Percentiles rank a stretch among this genome's conserved stretches.
phyloP scores from a whole-genome alignment of 306 rosid species.

The Erythrophleum fordii region DNA sequence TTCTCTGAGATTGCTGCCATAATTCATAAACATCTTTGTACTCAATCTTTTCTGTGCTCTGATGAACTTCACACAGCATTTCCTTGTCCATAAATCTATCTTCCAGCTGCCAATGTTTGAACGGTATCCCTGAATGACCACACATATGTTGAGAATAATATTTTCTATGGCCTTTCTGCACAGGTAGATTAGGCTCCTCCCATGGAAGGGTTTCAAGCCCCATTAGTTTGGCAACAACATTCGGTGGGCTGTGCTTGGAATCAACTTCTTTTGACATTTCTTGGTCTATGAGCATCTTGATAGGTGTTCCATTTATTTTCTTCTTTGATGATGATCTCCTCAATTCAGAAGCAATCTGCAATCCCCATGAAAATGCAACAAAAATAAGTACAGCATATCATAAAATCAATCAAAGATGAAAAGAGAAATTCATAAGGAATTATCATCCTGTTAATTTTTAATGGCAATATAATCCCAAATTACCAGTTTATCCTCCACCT shows the following conservation, averaged over 20 bases:
- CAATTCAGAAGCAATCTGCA: conserved; percentile 60
- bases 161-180: conserved; percentile 54
- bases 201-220: conserved; percentile 83
- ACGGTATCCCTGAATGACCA: conserved; percentile 55
- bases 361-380: conserved; percentile 34
- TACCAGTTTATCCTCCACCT: conserved; percentile 78
- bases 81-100: conserved; percentile 58
- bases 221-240: conserved; percentile 94
- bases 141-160: conserved; percentile 49
- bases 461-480: conserved; percentile 37
- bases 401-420: conserved; percentile 26
- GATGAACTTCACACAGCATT: conserved; percentile 59
- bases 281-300: conserved; percentile 79
- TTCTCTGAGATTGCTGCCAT: conserved; percentile 74
- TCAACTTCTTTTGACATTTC: conserved; percentile 82
- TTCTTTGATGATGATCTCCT: conserved; percentile 62
- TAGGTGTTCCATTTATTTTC: conserved; percentile 60
- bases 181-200: conserved; percentile 47
- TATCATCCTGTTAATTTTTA: conserved; percentile 7
- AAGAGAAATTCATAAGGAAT: conserved; percentile 18
- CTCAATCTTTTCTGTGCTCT: conserved; percentile 48
- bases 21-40: conserved; percentile 65
- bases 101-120: conserved; percentile 57
- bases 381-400: conserved; percentile 34
- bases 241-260: conserved; percentile 65